Evolutionary conservation across 2,329 filamentous ascomycete genomes (phyloP).

Genomic region (Fusarium avenaceum): DNA sequence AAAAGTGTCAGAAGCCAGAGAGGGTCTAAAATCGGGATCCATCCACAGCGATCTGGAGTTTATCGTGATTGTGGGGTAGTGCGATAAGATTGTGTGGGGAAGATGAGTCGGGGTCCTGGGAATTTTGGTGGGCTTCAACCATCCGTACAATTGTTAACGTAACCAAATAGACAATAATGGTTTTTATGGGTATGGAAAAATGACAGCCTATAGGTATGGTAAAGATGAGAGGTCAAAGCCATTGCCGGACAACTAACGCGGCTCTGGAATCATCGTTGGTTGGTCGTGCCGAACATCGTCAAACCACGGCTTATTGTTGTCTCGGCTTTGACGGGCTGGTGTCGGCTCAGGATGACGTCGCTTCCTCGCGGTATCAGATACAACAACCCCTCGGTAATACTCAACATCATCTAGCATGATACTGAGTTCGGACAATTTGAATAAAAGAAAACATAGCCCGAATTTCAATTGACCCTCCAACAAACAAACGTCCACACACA

Average conservation of each 20-base stretch:
- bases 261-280: background rate
- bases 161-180: no score
- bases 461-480: constrained; percentile 4
- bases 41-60: constrained; percentile 32
- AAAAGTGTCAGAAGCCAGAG: background rate
- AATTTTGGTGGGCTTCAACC: constrained; percentile 2
- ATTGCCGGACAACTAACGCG: background rate
- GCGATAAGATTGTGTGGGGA: constrained; percentile 42
- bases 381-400: constrained; percentile 45
- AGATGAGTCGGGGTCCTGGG: constrained; percentile 18
- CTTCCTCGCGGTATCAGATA: constrained; percentile 40
- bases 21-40: constrained; percentile 12
- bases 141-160: no score
- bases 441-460: constrained; percentile 24
- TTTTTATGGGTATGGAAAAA: background rate
- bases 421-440: constrained; percentile 13
- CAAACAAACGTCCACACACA: constrained; percentile 12
- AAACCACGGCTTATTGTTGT: constrained; percentile 46
- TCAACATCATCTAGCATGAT: constrained; percentile 22
- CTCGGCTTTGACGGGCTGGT: constrained; percentile 51
- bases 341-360: constrained; percentile 53
- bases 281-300: constrained; percentile 44
- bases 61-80: constrained; percentile 43
- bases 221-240: background rate
- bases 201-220: background rate